A percentile compares a stretch with the other conserved stretches of the same genome.
These are phyloP conservation scores for Glarea lozoyensis DNA, from an alignment of 495 filamentous ascomycete species.

Conservation along the genomic window DNA sequence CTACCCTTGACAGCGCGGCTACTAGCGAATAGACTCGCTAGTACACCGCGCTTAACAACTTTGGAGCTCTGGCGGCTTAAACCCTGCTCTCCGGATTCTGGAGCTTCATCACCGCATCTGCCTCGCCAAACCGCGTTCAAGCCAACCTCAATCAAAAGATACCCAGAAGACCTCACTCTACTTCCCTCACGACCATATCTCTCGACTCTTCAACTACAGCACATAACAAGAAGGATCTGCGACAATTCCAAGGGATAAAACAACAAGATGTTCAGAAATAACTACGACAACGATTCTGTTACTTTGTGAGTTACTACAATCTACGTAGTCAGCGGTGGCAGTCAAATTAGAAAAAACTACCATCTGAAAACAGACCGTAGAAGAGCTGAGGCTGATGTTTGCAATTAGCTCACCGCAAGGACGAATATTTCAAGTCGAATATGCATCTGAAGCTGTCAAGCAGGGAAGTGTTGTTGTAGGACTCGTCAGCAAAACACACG, in stretches of 20 bases:
- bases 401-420: constrained; percentile 84
- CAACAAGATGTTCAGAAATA: constrained; percentile 91
- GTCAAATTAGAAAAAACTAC: too few relatives aligned
- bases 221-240: constrained; percentile 10
- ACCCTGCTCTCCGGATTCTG: too few relatives aligned
- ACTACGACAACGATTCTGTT: constrained; percentile 99
- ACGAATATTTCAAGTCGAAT: constrained; percentile 99
- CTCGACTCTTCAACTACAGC: constrained; percentile 1
- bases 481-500: constrained; percentile 94
- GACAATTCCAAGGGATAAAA: background rate
- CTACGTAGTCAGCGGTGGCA: too few relatives aligned
- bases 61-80: too few relatives aligned
- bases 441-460: constrained; percentile 97
- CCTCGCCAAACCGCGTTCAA: constrained; percentile 8
- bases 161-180: constrained; percentile 1
- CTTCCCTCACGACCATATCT: constrained; percentile 2
- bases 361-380: background rate
- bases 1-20: too few relatives aligned
- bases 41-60: too few relatives aligned
- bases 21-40: too few relatives aligned
- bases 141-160: background rate
- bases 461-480: constrained; percentile 97
- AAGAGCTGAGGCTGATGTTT: constrained; percentile 9
- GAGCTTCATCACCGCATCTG: constrained; percentile 23
- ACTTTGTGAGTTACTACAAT: constrained; percentile 95